Conservation (phyloP, 2,329 filamentous ascomycete species). For the Akanthomyces uredinophilus region DNA sequence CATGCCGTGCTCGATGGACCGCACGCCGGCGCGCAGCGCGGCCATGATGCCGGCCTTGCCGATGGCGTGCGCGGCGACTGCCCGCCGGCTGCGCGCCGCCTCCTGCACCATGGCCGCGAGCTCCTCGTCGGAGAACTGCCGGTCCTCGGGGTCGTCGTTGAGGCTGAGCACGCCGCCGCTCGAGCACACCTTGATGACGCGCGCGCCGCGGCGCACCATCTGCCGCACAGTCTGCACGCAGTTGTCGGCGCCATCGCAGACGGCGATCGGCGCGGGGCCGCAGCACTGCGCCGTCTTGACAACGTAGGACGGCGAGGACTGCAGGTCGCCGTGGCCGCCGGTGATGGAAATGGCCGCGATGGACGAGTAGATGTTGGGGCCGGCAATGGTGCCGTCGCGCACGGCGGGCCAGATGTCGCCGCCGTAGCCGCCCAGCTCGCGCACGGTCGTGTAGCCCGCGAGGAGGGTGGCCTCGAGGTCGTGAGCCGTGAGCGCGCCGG, state of each 20-base stretch:
- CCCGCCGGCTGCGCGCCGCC: conserved; percentile 32
- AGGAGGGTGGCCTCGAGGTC: conserved; percentile 38
- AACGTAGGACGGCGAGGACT: conserved; percentile 30
- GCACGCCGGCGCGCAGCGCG: conserved; percentile 37
- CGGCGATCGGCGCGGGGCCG: conserved; percentile 26
- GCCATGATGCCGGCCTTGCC: conserved; percentile 44
- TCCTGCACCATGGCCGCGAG: conserved; percentile 39
- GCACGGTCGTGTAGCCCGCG: conserved; percentile 44
- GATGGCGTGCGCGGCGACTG: conserved; percentile 40
- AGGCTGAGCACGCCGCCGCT: conserved; percentile 39
- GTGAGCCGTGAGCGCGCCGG: conserved; percentile 36
- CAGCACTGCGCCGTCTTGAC: conserved; percentile 28
- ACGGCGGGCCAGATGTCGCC: conserved; percentile 37
- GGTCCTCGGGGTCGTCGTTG: conserved; percentile 38
- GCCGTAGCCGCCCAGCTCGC: conserved; percentile 42
- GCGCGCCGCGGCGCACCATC: conserved; percentile 41
- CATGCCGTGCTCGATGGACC: conserved; percentile 44
- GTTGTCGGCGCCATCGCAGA: conserved; percentile 43
- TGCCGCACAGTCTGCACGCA: conserved; percentile 38
- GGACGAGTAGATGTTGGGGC: conserved; percentile 42
- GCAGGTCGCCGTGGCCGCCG: conserved; percentile 43
- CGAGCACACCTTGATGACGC: conserved; percentile 42
- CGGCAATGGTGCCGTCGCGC: conserved; percentile 35
- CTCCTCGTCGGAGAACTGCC: conserved; percentile 40
- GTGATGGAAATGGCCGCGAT: conserved; percentile 39